Base-by-base conservation (phyloP, 352 stramenopile species). In the Pseudoperonospora humuli region DNA sequence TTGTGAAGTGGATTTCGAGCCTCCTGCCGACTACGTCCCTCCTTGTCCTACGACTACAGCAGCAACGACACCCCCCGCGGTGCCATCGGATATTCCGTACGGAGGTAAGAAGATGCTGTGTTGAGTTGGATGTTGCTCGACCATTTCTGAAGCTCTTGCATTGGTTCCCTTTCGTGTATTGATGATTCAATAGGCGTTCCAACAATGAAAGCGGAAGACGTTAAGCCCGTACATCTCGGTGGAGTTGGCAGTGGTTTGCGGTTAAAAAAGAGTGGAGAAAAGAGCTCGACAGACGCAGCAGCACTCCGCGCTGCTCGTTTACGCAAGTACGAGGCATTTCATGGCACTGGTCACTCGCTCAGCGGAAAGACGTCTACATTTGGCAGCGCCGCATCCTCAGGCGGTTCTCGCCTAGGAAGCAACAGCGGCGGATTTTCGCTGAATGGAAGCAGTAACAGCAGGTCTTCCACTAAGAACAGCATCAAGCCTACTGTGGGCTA, bases 1-100 rank as follows among this genome's bases (percentile, higher is more conserved):
- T 67, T 98, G 95, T 50, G 96, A 99, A 61, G 93, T 99, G 5
- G 96, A 99, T 65, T 99, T 99, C 64, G 96, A 99, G 60, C 80
- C 95, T 2, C 96, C 96, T 2, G 70, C 74, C 0, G 82, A 91
- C 49, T 93, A 93, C 35, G 68, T 85, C 3, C 75, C 70, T 11
- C 73, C 78, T 7, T 43, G 64, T 6, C 59, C 68, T 5, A 43
- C 55, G 3, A 40, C 52, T 13, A 20, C 56, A 11, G 44, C 47
- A 8, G 35, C 51, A 21, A 37, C 36, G 5, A 52, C 28, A 17
- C 45, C 70, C 21, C 54, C 70, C 20, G 41, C 63, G 1, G 57
- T 55, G 13, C 59, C 68, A 15, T 84, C 69, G 2, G 44, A 75
- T 32, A 46, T 74, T 33, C 75, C 71, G 13, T 90, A 90, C 34